phyloP scores from a whole-genome alignment of 2,329 filamentous ascomycete genomes.

The Colletotrichum chlorophyti region DNA sequence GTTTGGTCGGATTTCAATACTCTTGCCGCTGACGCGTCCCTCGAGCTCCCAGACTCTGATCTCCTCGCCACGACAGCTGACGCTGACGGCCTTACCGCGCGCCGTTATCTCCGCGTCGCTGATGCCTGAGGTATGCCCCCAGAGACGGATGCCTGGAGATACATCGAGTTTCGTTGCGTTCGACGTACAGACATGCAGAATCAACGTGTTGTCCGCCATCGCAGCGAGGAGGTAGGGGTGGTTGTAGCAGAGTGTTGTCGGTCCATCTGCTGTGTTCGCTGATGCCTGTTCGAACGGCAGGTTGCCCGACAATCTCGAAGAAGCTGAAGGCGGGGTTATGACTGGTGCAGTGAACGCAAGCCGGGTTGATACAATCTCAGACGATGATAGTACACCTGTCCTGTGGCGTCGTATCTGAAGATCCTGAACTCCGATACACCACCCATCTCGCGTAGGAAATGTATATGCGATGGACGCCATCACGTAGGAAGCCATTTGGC shows the following conservation, averaged over 20 bases:
- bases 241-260: conserved; percentile 71
- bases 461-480: conserved; percentile 90
- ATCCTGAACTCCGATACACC: conserved; percentile 93
- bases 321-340: conserved; percentile 15
- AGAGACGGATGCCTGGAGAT: conserved; percentile 77
- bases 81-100: conserved; percentile 87
- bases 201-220: conserved; percentile 86
- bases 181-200: conserved; percentile 82
- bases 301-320: not conserved
- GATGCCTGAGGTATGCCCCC: conserved; percentile 91
- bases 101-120: conserved; percentile 85
- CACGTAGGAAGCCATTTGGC: conserved; percentile 67
- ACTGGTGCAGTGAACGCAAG: conserved; percentile 48
- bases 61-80: conserved; percentile 80
- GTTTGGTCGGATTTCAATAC: conserved; percentile 58
- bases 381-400: conserved; percentile 13
- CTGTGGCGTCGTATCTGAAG: conserved; percentile 62
- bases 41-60: conserved; percentile 91
- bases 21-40: conserved; percentile 61
- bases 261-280: conserved; percentile 45
- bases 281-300: conserved; percentile 23
- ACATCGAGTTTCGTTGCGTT: conserved; percentile 71
- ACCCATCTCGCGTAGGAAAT: conserved; percentile 78
- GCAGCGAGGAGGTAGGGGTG: conserved; percentile 88
- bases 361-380: conserved; percentile 45